Conservation (phyloP, 768 basidiomycete genomes). For the Leccinum boreale region DNA sequence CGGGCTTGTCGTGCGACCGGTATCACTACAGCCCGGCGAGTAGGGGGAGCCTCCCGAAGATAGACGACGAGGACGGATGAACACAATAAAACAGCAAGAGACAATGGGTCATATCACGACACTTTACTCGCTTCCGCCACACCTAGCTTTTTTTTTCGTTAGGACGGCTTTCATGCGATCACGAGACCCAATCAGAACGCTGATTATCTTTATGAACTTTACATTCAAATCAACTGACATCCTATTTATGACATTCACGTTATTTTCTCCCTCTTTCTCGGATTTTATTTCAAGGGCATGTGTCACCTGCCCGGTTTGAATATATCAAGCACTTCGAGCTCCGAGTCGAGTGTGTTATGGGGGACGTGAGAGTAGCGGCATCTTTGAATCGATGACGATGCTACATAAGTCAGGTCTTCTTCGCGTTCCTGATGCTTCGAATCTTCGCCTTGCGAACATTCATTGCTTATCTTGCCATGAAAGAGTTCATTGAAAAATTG, state of each 20-base stretch:
- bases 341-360: background rate
- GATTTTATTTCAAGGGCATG: background rate
- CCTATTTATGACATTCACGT: constrained; percentile 26
- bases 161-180: constrained; percentile 5
- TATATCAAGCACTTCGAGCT: background rate
- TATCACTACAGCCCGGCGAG: constrained; percentile 17
- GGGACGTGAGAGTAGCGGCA: background rate
- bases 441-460: background rate
- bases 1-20: constrained; percentile 9
- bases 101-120: background rate
- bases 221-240: constrained; percentile 4
- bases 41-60: constrained; percentile 7
- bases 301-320: background rate
- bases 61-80: constrained; percentile 7
- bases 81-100: background rate
- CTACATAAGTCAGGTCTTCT: too few relatives aligned
- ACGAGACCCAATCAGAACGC: constrained; percentile 4
- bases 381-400: background rate
- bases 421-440: background rate
- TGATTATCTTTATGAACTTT: constrained; percentile 27
- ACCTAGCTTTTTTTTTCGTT: background rate
- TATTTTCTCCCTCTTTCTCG: background rate
- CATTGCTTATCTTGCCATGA: background rate
- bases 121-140: constrained; percentile 1
- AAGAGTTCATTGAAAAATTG: background rate